Conservation (phyloP, 345 rosid genomes). For the Aquilaria yunnanensis region DNA sequence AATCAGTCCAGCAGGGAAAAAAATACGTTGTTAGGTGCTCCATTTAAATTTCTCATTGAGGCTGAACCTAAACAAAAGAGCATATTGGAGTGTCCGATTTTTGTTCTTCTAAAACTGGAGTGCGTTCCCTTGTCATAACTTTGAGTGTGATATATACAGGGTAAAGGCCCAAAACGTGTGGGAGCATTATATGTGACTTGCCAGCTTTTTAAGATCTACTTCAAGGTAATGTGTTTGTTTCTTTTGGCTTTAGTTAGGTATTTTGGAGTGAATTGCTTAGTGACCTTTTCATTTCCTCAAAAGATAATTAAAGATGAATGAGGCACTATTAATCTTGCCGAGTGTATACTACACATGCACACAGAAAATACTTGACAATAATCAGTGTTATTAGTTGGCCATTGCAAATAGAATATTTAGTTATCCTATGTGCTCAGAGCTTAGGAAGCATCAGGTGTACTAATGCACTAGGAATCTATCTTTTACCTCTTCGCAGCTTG, state of each 20-base stretch:
- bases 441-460: too few relatives aligned
- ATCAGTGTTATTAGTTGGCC: too few relatives aligned
- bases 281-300: too few relatives aligned
- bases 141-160: conserved; percentile 33
- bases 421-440: too few relatives aligned
- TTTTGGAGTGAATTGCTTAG: too few relatives aligned
- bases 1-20: background rate
- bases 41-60: background rate
- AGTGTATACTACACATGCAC: too few relatives aligned
- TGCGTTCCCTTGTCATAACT: conserved; percentile 4
- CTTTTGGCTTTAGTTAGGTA: background rate
- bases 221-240: conserved; percentile 49
- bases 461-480: background rate
- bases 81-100: background rate
- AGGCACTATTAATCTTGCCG: too few relatives aligned
- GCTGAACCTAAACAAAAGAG: conserved; percentile 7
- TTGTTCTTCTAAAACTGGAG: background rate
- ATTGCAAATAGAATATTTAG: too few relatives aligned
- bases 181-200: conserved; percentile 96
- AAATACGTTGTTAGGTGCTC: conserved; percentile 2
- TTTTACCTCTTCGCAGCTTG: conserved; percentile 56
- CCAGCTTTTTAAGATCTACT: conserved; percentile 89
- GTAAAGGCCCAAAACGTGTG: conserved; percentile 90
- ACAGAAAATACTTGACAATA: too few relatives aligned
- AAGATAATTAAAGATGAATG: too few relatives aligned